Base-by-base conservation (phyloP, 805 yeast genomes). In the Suhomyces vadensis region DNA sequence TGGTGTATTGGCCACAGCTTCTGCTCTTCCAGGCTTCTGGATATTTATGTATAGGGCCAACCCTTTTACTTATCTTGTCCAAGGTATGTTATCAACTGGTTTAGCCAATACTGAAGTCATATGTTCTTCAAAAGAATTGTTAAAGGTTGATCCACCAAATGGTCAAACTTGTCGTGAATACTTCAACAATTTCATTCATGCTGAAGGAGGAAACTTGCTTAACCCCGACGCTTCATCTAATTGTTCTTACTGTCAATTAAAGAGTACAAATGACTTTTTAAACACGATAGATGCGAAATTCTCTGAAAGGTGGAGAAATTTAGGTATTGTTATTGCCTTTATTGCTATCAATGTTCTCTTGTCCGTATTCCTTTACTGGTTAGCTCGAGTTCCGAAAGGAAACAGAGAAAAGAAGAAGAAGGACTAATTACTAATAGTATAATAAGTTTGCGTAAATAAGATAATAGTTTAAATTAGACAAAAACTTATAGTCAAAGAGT, bases 1-100 rank as follows among this genome's bases (percentile, higher is more conserved):
- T 74, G 95, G 95, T 74, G 87, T 84, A 35, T 68, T 87, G 67
- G 81, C 78, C 11, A 69, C 78, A 19, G 77, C 81, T 35, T 58
- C 69, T 14, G 68, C 72, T 42, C 76, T 86, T 82, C 94, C 95
- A 9, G 82, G 87, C 1, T 87, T 87, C 71, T 87, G 95, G 95
- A 81, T 78, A 37, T 87, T 85, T 61, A 85, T 87, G 90, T 83
- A 85, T 77, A 77, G 85, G 52, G 74, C 73, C 16, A 82, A 87
- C 20, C 95, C 86, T 6, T 76, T 77, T 64, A 85, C 92, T 1
- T 87, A 87, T 58, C 78, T 83, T 60, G 69, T 87, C 46, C 81
- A 79, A 50, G 71, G 79, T 41, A 69, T 84, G 48, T 67, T 82
- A 35, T 35, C 71, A 66, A 20, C 64, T 11, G 92, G 85, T 56